Evolutionary conservation across 352 stramenopile species (phyloP).

Genomic region (Pythium dissimile): DNA sequence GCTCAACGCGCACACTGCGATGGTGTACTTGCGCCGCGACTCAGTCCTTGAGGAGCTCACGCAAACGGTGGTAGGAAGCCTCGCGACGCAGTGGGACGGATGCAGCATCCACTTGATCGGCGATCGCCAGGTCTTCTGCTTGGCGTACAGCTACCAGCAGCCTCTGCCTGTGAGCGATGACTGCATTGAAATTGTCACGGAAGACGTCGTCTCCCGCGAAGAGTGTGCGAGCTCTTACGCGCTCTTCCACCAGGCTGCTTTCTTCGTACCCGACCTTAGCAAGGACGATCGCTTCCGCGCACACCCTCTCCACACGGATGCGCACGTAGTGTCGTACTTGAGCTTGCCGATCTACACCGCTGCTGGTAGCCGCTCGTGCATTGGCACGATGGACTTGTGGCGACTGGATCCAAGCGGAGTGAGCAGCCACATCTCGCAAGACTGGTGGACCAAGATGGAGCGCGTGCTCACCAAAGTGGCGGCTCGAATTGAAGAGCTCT

Average conservation of each 20-base stretch:
- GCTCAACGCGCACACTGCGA: conserved; percentile 44
- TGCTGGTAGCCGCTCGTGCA: conserved; percentile 27
- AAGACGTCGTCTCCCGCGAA: conserved; percentile 55
- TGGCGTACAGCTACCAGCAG: conserved; percentile 38
- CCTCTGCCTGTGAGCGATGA: conserved; percentile 33
- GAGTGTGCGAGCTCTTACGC: conserved; percentile 70
- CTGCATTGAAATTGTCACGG: conserved; percentile 38
- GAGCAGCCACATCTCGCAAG: conserved; percentile 58
- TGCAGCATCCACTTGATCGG: conserved; percentile 68
- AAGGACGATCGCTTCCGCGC: conserved; percentile 62
- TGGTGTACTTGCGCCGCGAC: conserved; percentile 63
- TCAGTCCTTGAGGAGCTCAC: conserved; percentile 43
- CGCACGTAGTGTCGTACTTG: conserved; percentile 53
- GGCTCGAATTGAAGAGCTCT: conserved; percentile 45
- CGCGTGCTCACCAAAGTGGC: conserved; percentile 36
- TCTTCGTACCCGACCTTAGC: conserved; percentile 65
- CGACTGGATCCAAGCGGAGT: conserved; percentile 43
- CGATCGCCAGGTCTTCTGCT: conserved; percentile 58
- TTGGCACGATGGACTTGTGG: conserved; percentile 74
- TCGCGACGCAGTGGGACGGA: conserved; percentile 63
- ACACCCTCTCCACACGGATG: conserved; percentile 63
- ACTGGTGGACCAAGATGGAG: conserved; percentile 46
- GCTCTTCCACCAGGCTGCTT: conserved; percentile 54
- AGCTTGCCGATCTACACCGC: conserved; percentile 67
- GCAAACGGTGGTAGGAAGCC: conserved; percentile 37